Conservation (phyloP, 164 flowering plant species). For the Stephania yunnanensis region DNA sequence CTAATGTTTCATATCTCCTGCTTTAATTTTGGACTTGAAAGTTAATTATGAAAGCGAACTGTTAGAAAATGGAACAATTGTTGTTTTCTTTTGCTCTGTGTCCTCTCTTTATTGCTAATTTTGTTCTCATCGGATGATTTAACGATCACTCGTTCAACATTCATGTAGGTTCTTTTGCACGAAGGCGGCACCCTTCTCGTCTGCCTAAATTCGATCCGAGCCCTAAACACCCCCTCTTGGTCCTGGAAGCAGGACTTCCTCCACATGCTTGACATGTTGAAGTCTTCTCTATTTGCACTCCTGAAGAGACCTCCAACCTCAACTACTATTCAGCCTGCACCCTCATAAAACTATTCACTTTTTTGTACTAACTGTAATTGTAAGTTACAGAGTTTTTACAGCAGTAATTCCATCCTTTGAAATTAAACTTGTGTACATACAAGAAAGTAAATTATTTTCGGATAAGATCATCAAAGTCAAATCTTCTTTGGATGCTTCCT, state of each 20-base stretch:
- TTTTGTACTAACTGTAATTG: not conserved
- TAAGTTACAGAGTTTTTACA: not conserved
- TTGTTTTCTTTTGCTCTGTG: not conserved
- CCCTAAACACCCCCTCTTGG: slow-evolving; percentile 72
- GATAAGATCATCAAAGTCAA: not conserved
- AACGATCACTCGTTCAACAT: not conserved
- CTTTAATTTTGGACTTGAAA: not conserved
- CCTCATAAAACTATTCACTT: slow-evolving; percentile 17
- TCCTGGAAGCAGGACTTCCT: slow-evolving; percentile 62
- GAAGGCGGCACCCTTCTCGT: slow-evolving; percentile 97
- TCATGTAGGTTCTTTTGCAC: slow-evolving; percentile 86
- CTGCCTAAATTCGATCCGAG: slow-evolving; percentile 84
- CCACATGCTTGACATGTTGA: slow-evolving; percentile 27
- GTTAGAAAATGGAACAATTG: not conserved
- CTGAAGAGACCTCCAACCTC: slow-evolving; percentile 21
- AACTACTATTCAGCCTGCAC: slow-evolving; percentile 39
- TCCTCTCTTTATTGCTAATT: not conserved
- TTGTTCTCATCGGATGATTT: not conserved
- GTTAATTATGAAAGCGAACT: not conserved
- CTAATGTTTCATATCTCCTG: not conserved
- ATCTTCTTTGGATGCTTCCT: not conserved
- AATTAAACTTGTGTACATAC: not conserved
- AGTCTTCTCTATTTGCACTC: slow-evolving; percentile 17
- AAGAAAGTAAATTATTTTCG: not conserved
- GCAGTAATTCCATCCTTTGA: not conserved